Conservation (phyloP, 345 rosid species). For the Eutrema heterophyllum region DNA sequence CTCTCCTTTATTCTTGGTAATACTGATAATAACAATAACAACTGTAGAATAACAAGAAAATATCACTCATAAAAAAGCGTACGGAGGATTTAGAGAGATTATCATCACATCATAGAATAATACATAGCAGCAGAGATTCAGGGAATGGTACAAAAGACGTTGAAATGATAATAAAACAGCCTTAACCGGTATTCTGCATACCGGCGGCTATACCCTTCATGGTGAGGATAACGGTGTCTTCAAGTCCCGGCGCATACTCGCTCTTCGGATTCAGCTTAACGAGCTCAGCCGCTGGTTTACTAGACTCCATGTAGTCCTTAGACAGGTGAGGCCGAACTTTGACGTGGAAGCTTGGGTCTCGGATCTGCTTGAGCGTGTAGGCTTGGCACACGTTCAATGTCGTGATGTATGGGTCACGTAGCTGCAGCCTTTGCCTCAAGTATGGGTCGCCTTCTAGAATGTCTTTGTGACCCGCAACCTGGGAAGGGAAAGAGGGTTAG, state of each 20-base stretch:
- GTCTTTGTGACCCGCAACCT: slow-evolving; percentile 85
- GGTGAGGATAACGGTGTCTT: slow-evolving; percentile 90
- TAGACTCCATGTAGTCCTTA: slow-evolving; percentile 62
- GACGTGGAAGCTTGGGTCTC: slow-evolving; percentile 73
- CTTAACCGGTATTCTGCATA: slow-evolving; percentile 88
- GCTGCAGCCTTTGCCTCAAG: slow-evolving; percentile 86
- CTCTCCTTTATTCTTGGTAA: neutral
- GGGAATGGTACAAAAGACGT: slow-evolving; percentile 6
- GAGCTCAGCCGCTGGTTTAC: slow-evolving; percentile 68
- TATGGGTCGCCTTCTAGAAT: slow-evolving; percentile 96
- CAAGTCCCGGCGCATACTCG: slow-evolving; percentile 67
- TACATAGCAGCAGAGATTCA: neutral
- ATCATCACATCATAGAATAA: slow-evolving; percentile 14
- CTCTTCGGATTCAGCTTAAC: slow-evolving; percentile 39
- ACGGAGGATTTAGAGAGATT: slow-evolving; percentile 7
- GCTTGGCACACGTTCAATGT: slow-evolving; percentile 91
- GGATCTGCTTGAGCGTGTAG: slow-evolving; percentile 78
- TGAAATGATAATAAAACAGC: neutral
- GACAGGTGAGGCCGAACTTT: slow-evolving; percentile 67
- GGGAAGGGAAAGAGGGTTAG: neutral
- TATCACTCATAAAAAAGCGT: neutral
- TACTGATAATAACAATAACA: neutral
- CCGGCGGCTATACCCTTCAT: slow-evolving; percentile 99
- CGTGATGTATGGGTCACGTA: slow-evolving; percentile 89
- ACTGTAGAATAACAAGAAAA: neutral